Base-by-base conservation (phyloP, 805 yeast genomes). In the Wickerhamiella occidentalis region DNA sequence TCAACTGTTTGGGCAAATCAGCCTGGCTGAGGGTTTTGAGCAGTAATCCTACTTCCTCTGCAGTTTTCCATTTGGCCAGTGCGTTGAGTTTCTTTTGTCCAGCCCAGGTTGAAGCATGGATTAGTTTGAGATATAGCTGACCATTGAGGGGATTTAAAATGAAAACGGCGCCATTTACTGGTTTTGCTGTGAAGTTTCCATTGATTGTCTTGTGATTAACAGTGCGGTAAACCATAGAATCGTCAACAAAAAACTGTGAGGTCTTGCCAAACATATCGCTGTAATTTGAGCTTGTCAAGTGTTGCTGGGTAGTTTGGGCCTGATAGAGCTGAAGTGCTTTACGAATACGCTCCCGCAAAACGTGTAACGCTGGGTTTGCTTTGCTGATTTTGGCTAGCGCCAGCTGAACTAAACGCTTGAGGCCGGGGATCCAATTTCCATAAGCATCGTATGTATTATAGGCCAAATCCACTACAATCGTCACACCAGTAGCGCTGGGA, bases 371-470 rank as follows among this genome's bases (percentile, higher is more conserved):
- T 0, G 98, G 96, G 59, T 90, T 92, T 1, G 92, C 82, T 60
- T 85, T 87, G 95, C 88, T 84, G 42, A 92, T 84, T 33, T 92
- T 90, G 54, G 78, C 75, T 95, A 92, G 80, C 12, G 96, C 94
- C 59, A 81, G 85, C 60, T 85, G 94, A 69, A 92, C 71, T 59
- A 92, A 70, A 3, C 86, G 86, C 64, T 92, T 92, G 66, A 90
- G 68, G 0, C 97, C 97, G 2, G 94, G 90, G 68, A 92, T 84
- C 98, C 98, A 92, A 59, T 85, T 86, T 28, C 99, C 99, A 65
- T 86, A 92, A 0, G 95, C 88, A 64, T 87, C 96, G 62, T 83
- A 88, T 82, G 87, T 85, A 64, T 92, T 92, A 63, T 92, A 92
- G 0, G 97, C 95, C 55, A 92, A 70, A 65, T 92, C 99, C 53